phyloP scores from a whole-genome alignment of 2,329 filamentous ascomycete species.

The Pleoardoris graminearum region DNA sequence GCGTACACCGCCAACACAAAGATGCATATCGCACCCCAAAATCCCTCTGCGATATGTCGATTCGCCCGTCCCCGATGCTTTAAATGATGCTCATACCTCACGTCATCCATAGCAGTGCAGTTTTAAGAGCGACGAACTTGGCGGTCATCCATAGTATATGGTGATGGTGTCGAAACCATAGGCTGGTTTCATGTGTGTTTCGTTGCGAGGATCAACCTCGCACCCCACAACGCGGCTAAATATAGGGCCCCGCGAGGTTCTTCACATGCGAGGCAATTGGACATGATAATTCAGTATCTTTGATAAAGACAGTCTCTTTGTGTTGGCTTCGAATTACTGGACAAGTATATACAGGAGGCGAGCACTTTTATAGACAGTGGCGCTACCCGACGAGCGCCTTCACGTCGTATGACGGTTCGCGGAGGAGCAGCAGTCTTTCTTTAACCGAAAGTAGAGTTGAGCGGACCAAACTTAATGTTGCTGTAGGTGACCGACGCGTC shows the following conservation, averaged over 20 bases:
- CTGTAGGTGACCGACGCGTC: constrained; percentile 21
- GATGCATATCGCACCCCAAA: constrained; percentile 20
- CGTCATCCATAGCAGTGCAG: constrained; percentile 18
- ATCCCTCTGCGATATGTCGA: constrained; percentile 16
- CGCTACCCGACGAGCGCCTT: background rate
- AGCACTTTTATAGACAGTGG: background rate
- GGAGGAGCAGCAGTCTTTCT: background rate
- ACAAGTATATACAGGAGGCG: constrained; percentile 1
- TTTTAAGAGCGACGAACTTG: background rate
- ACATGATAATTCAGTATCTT: background rate
- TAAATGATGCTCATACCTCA: constrained; percentile 31
- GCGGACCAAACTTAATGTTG: constrained; percentile 17
- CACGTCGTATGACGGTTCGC: background rate
- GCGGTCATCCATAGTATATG: background rate
- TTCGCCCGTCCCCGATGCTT: constrained; percentile 25
- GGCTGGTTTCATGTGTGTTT: constrained; percentile 3
- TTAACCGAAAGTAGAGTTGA: constrained; percentile 11
- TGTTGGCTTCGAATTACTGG: background rate
- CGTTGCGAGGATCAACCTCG: background rate
- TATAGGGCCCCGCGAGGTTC: background rate
- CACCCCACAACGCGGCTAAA: background rate
- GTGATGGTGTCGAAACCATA: constrained; percentile 1
- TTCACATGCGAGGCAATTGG: no score
- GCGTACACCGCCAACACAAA: constrained; percentile 8
- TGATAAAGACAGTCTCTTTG: background rate